Evolutionary conservation across 768 basidiomycete genomes (phyloP).

Genomic region (Lentinus brumalis): DNA sequence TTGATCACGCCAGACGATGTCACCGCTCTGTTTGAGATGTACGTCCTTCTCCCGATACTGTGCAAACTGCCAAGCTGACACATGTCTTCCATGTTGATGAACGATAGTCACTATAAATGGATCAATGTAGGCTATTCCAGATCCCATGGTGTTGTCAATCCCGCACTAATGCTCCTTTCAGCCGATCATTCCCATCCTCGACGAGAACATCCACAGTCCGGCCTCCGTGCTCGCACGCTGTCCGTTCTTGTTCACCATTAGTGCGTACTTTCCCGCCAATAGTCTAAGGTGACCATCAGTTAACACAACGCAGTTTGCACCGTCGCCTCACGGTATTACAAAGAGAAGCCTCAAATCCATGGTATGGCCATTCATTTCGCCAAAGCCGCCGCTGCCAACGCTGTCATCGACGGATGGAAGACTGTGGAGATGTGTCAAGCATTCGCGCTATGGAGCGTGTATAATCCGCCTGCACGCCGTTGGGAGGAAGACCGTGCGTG

Average conservation of each 20-base stretch:
- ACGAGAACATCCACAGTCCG: slow-evolving; percentile 57
- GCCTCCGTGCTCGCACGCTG: slow-evolving; percentile 52
- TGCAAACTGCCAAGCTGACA: slow-evolving; percentile 22
- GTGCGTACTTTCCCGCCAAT: slow-evolving; percentile 39
- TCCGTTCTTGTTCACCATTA: slow-evolving; percentile 63
- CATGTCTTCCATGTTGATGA: slow-evolving; percentile 39
- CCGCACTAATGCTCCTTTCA: slow-evolving; percentile 35
- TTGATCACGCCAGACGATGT: slow-evolving; percentile 33
- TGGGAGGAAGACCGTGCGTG: slow-evolving; percentile 76
- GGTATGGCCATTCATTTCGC: slow-evolving; percentile 62
- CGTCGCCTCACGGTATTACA: slow-evolving; percentile 67
- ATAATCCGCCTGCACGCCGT: slow-evolving; percentile 60
- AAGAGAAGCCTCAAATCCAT: slow-evolving; percentile 55
- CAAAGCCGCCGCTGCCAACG: slow-evolving; percentile 57
- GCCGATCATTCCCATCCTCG: slow-evolving; percentile 61
- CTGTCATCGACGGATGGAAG: slow-evolving; percentile 60
- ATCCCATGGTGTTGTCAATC: slow-evolving; percentile 11
- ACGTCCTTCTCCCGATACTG: slow-evolving; percentile 9
- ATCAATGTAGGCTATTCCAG: slow-evolving; percentile 47
- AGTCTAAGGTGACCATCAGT: neutral
- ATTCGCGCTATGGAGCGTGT: slow-evolving; percentile 66
- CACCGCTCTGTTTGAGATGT: slow-evolving; percentile 32
- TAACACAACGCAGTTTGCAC: slow-evolving; percentile 54
- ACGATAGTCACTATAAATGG: slow-evolving; percentile 32
- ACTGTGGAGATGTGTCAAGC: slow-evolving; percentile 82